A percentile compares a stretch with the other conserved stretches of the same genome.
These are phyloP conservation scores for Phytophthora hybrid DNA, from an alignment of 352 stramenopile genomes.

Conservation along the genomic window DNA sequence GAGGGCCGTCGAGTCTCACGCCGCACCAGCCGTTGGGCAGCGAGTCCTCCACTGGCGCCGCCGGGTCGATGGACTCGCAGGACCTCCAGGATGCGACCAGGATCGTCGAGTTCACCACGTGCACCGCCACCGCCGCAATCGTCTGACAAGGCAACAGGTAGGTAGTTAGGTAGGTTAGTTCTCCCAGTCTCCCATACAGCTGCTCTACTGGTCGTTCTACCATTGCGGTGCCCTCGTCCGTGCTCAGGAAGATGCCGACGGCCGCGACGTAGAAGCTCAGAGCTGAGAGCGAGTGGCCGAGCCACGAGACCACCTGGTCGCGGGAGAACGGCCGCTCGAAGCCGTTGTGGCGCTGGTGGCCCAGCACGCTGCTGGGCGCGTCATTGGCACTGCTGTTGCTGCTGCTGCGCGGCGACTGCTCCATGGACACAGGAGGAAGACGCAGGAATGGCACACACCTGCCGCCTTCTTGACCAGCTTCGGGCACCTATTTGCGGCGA, in stretches of 20 bases:
- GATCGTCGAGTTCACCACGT: conserved; percentile 58
- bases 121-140: conserved; percentile 56
- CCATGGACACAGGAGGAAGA: background rate
- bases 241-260: conserved; percentile 37
- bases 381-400: conserved; percentile 5
- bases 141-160: conserved; percentile 36
- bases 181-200: no score
- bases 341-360: conserved; percentile 68
- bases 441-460: background rate
- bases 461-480: background rate
- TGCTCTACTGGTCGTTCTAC: conserved; percentile 14
- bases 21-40: conserved; percentile 71
- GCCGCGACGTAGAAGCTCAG: conserved; percentile 67
- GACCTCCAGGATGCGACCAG: conserved; percentile 73
- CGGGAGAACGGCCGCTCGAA: conserved; percentile 76
- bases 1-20: conserved; percentile 63
- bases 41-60: conserved; percentile 44
- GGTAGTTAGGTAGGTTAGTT: no score
- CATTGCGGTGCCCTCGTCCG: conserved; percentile 28
- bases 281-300: conserved; percentile 71
- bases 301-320: conserved; percentile 82
- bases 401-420: conserved; percentile 22
- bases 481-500: background rate
- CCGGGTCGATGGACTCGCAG: conserved; percentile 77
- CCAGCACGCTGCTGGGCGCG: conserved; percentile 31